phyloP scores from a whole-genome alignment of 352 stramenopile species.

The Phytophthora quininea region DNA sequence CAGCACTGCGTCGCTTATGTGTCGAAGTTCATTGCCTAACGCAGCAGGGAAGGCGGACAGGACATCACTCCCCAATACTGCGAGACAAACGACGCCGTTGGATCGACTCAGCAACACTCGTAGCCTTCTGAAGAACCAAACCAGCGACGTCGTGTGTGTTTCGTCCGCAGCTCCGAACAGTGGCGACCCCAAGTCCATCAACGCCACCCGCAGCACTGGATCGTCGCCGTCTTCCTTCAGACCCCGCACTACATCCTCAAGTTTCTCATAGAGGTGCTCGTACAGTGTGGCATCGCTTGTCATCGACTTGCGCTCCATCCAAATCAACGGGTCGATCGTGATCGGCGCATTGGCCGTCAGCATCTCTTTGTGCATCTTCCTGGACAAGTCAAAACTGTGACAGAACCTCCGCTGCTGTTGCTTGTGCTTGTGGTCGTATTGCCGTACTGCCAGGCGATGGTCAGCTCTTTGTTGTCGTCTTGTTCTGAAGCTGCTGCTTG shows the following conservation, averaged over 20 bases:
- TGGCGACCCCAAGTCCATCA: conserved; percentile 53
- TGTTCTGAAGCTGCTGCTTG: conserved; percentile 51
- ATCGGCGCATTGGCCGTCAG: conserved; percentile 45
- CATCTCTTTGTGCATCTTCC: conserved; percentile 57
- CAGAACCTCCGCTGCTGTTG: conserved; percentile 52
- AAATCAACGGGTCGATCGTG: conserved; percentile 30
- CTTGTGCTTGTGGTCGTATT: conserved; percentile 44
- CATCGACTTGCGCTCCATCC: not conserved
- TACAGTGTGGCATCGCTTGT: conserved; percentile 28
- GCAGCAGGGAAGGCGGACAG: conserved; percentile 28
- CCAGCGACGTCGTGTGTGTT: conserved; percentile 50
- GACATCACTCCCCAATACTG: conserved; percentile 32
- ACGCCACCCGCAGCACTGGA: conserved; percentile 50
- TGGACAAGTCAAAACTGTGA: conserved; percentile 78
- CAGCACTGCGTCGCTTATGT: conserved; percentile 64
- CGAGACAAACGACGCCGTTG: conserved; percentile 34
- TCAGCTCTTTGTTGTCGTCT: conserved; percentile 31
- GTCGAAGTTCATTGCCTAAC: conserved; percentile 54
- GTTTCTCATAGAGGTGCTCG: conserved; percentile 25
- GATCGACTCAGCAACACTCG: conserved; percentile 27
- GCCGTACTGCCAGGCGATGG: conserved; percentile 81
- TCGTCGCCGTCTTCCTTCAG: conserved; percentile 2
- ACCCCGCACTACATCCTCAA: conserved; percentile 30
- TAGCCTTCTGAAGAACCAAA: conserved; percentile 44
- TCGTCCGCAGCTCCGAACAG: conserved; percentile 36